These are phyloP conservation scores for Geotrichum klebahnii DNA, from an alignment of 1,139 yeast genomes.

Conservation along the genomic window DNA sequence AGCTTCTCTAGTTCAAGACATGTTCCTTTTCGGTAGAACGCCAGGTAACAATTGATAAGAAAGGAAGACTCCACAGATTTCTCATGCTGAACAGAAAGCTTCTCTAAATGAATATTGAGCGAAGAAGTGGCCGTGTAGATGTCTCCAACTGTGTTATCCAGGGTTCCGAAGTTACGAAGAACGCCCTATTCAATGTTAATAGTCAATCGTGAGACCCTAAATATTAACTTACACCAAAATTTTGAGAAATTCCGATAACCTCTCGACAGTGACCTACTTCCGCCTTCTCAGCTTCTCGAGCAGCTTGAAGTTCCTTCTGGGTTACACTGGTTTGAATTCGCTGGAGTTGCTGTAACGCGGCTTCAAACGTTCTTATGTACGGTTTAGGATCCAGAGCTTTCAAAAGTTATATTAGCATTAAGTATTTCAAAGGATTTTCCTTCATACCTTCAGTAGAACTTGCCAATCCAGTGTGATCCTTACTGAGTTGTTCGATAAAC, in stretches of 20 bases:
- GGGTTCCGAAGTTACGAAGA: slow-evolving; percentile 49
- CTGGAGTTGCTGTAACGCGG: slow-evolving; percentile 69
- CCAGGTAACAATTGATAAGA: slow-evolving; percentile 71
- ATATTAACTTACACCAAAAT: slow-evolving; percentile 9
- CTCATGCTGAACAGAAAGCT: slow-evolving; percentile 72
- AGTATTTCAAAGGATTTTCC: background rate
- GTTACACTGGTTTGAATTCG: slow-evolving; percentile 54
- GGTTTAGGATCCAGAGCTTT: slow-evolving; percentile 75
- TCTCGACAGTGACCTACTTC: slow-evolving; percentile 67
- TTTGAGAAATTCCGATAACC: slow-evolving; percentile 42
- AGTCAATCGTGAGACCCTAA: background rate
- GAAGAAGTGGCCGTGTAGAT: slow-evolving; percentile 61
- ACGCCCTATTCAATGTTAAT: slow-evolving; percentile 18
- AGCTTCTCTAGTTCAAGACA: slow-evolving; percentile 50
- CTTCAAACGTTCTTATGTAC: slow-evolving; percentile 86
- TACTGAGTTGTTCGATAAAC: slow-evolving; percentile 77
- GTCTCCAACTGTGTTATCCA: slow-evolving; percentile 55
- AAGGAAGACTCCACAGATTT: slow-evolving; percentile 70
- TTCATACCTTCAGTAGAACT: slow-evolving; percentile 52
- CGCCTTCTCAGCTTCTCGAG: slow-evolving; percentile 54
- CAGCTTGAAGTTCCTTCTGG: slow-evolving; percentile 47
- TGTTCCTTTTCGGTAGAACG: slow-evolving; percentile 58
- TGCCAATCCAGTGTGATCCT: slow-evolving; percentile 48
- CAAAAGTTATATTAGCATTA: slow-evolving; percentile 17
- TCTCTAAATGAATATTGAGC: slow-evolving; percentile 67